Evolutionary conservation across 129 eudicot species (phyloP).

Genomic region (Dittrichia graveolens): DNA sequence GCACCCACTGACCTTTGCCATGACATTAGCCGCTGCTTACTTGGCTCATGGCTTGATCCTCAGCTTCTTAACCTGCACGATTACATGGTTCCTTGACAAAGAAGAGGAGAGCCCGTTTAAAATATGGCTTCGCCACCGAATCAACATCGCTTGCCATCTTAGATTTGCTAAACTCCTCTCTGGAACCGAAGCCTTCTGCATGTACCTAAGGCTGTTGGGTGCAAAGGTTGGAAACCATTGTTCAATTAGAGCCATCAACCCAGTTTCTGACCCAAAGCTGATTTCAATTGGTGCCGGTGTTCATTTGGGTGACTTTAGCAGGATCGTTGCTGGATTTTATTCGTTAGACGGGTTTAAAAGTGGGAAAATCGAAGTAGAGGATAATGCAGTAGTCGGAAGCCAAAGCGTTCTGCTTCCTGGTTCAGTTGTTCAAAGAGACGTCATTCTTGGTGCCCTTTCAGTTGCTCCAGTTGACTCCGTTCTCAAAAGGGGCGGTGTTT

Average conservation of each 20-base stretch:
- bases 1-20: slow-evolving; percentile 49
- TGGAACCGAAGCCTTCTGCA: slow-evolving; percentile 82
- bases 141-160: slow-evolving; percentile 60
- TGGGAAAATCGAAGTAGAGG: slow-evolving; percentile 60
- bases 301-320: slow-evolving; percentile 81
- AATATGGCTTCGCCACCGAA: slow-evolving; percentile 70
- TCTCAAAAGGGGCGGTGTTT: slow-evolving; percentile 76
- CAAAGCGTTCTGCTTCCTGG: slow-evolving; percentile 80
- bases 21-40: slow-evolving; percentile 53
- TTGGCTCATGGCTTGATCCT: slow-evolving; percentile 71
- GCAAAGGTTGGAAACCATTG: slow-evolving; percentile 75
- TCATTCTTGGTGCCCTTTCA: slow-evolving; percentile 87
- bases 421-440: slow-evolving; percentile 57
- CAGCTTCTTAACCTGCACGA: slow-evolving; percentile 45
- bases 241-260: slow-evolving; percentile 81
- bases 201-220: slow-evolving; percentile 68
- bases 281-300: slow-evolving; percentile 68
- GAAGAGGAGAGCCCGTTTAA: slow-evolving; percentile 34
- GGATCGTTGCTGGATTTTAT: slow-evolving; percentile 65
- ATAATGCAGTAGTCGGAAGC: slow-evolving; percentile 75
- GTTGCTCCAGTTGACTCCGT: slow-evolving; percentile 66
- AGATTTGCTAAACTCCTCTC: slow-evolving; percentile 79
- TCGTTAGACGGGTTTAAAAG: slow-evolving; percentile 43
- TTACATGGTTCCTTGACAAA: slow-evolving; percentile 41
- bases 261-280: slow-evolving; percentile 62